Conservation (phyloP, 1,284 basidiomycete genomes). For the Entoloma clypeatum region DNA sequence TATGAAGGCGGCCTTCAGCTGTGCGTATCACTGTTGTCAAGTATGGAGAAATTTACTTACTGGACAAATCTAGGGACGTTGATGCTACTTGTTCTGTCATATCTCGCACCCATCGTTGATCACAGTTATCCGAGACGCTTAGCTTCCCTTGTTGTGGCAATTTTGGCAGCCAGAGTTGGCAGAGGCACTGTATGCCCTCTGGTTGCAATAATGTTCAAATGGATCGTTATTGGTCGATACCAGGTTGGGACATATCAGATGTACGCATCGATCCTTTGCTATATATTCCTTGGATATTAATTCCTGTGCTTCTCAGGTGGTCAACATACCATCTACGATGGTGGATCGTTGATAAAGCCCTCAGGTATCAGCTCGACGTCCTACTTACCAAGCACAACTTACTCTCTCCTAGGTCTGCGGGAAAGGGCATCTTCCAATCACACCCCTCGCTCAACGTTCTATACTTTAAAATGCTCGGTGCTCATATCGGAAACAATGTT, state of each 20-base stretch:
- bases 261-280: slow-evolving; percentile 21
- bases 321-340: slow-evolving; percentile 42
- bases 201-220: slow-evolving; percentile 39
- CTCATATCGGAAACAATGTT: slow-evolving; percentile 39
- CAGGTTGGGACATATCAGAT: slow-evolving; percentile 38
- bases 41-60: slow-evolving; percentile 1
- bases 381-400: background rate
- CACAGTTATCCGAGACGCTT: slow-evolving; percentile 33
- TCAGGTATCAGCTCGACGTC: slow-evolving; percentile 24
- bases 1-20: slow-evolving; percentile 39
- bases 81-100: slow-evolving; percentile 30
- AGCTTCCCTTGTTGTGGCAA: slow-evolving; percentile 30
- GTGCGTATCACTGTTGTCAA: slow-evolving; percentile 21
- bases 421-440: slow-evolving; percentile 40
- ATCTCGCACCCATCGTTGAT: slow-evolving; percentile 27
- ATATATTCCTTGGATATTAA: slow-evolving; percentile 8
- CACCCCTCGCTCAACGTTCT: slow-evolving; percentile 35
- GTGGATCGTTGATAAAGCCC: slow-evolving; percentile 44
- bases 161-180: slow-evolving; percentile 30
- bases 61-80: slow-evolving; percentile 29
- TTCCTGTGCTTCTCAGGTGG: slow-evolving; percentile 25
- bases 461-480: slow-evolving; percentile 45
- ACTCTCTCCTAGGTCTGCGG: slow-evolving; percentile 26
- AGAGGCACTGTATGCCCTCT: slow-evolving; percentile 35
- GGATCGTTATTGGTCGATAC: slow-evolving; percentile 42